A percentile compares a stretch with the other conserved stretches of the same genome.
phyloP scores from a whole-genome alignment of 2,329 filamentous ascomycete genomes.

The Neopestalotiopsis sp. region DNA sequence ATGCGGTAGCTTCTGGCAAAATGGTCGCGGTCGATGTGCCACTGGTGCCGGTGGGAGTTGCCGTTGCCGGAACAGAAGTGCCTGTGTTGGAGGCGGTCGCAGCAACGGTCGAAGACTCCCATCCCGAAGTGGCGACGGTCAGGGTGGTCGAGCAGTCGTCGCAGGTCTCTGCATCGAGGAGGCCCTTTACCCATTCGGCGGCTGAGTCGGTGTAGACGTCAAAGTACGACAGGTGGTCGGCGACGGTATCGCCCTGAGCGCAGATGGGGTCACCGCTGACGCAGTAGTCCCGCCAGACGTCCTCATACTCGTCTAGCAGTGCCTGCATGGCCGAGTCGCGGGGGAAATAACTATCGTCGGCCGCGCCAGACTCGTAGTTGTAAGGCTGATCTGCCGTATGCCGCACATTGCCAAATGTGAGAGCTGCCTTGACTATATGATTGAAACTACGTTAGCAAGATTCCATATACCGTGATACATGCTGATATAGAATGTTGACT shows the following conservation, averaged over 20 bases:
- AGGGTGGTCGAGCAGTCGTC: not conserved
- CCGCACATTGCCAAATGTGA: conserved; percentile 40
- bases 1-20: conserved; percentile 2
- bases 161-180: conserved; percentile 6
- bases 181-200: conserved; percentile 6
- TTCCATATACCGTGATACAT: not conserved
- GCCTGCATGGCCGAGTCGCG: not conserved
- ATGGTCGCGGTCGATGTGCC: not conserved
- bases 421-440: conserved; percentile 37
- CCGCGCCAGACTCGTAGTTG: conserved; percentile 37
- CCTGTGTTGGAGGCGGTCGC: not conserved
- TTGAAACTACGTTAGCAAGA: not conserved
- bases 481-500: conserved; percentile 23
- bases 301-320: not conserved
- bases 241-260: not conserved
- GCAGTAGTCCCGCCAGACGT: conserved; percentile 13
- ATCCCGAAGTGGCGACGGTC: not conserved
- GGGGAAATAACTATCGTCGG: conserved; percentile 23
- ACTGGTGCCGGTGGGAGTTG: not conserved
- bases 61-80: not conserved
- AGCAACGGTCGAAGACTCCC: not conserved
- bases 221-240: conserved; percentile 14
- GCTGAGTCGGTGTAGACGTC: conserved; percentile 5
- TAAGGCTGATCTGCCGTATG: conserved; percentile 42
- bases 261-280: conserved; percentile 12